These are phyloP conservation scores for Aspergillus sp. DNA, from an alignment of 2,329 filamentous ascomycete species.

Conservation along the genomic window DNA sequence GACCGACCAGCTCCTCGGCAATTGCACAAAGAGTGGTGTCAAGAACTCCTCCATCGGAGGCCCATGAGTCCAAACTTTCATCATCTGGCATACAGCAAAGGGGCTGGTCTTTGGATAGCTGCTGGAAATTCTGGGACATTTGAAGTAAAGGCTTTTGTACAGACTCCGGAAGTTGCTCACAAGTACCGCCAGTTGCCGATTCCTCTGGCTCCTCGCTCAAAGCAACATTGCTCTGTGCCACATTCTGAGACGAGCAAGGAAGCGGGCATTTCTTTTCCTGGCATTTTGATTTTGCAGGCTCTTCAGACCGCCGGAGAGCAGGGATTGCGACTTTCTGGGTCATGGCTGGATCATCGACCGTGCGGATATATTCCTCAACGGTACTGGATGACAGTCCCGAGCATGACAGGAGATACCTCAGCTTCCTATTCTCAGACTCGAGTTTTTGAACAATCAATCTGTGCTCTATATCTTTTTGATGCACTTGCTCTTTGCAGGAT, in stretches of 20 bases:
- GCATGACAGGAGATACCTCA: slow-evolving; percentile 20
- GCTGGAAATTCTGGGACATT: too few species aligned
- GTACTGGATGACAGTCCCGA: slow-evolving; percentile 18
- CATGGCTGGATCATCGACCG: slow-evolving; percentile 11
- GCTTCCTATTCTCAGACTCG: slow-evolving; percentile 28
- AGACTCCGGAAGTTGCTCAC: too few species aligned
- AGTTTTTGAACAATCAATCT: slow-evolving; percentile 28
- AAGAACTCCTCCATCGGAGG: slow-evolving; percentile 19
- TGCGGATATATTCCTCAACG: slow-evolving; percentile 23
- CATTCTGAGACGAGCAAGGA: background rate
- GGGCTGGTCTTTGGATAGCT: too few species aligned
- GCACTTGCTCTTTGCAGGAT: slow-evolving; percentile 19
- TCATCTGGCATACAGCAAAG: slow-evolving; percentile 14
- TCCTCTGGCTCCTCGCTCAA: slow-evolving; percentile 1
- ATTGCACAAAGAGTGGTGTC: slow-evolving; percentile 35
- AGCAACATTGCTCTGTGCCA: too few species aligned
- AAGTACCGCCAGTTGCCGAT: background rate
- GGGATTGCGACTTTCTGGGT: slow-evolving; percentile 32
- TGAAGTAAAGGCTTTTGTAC: too few species aligned
- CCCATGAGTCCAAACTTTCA: slow-evolving; percentile 6
- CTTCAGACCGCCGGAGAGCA: slow-evolving; percentile 14
- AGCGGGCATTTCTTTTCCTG: background rate
- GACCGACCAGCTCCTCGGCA: slow-evolving; percentile 32
- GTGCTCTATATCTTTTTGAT: slow-evolving; percentile 28
- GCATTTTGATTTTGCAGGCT: background rate